Conservation (phyloP, 805 yeast genomes). For the Myxozyma geophila region DNA sequence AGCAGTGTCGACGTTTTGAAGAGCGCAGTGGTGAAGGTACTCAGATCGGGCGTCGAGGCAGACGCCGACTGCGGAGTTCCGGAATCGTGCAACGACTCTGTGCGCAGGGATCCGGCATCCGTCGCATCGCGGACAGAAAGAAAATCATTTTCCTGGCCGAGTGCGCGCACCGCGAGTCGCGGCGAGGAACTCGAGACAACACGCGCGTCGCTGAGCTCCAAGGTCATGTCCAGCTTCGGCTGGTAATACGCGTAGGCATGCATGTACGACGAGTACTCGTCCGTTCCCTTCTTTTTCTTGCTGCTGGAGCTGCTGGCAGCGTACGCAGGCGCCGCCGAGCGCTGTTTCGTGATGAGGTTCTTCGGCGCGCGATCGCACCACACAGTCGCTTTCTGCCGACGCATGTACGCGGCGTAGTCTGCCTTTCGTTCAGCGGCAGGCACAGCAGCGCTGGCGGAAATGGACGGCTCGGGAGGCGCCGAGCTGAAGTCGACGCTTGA, state of each 20-base stretch:
- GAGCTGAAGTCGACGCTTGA: neutral
- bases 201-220: slow-evolving; percentile 33
- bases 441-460: neutral
- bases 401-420: slow-evolving; percentile 24
- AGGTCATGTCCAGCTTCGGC: slow-evolving; percentile 36
- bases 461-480: neutral
- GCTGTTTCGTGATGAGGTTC: slow-evolving; percentile 6
- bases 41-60: neutral
- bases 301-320: slow-evolving; percentile 5
- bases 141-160: slow-evolving; percentile 1
- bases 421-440: slow-evolving; percentile 12
- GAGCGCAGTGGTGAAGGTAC: neutral
- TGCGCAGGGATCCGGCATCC: neutral
- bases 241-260: slow-evolving; percentile 34
- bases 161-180: slow-evolving; percentile 6
- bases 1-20: too few species aligned
- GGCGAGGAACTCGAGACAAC: slow-evolving; percentile 2
- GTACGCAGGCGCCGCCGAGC: neutral
- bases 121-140: neutral
- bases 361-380: slow-evolving; percentile 27
- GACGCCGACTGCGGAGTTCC: neutral
- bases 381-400: slow-evolving; percentile 34
- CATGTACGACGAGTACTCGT: slow-evolving; percentile 18
- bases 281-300: slow-evolving; percentile 4
- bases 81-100: neutral